These are phyloP conservation scores for Albifimbria verrucaria DNA, from an alignment of 2,329 filamentous ascomycete species.

Conservation along the genomic window DNA sequence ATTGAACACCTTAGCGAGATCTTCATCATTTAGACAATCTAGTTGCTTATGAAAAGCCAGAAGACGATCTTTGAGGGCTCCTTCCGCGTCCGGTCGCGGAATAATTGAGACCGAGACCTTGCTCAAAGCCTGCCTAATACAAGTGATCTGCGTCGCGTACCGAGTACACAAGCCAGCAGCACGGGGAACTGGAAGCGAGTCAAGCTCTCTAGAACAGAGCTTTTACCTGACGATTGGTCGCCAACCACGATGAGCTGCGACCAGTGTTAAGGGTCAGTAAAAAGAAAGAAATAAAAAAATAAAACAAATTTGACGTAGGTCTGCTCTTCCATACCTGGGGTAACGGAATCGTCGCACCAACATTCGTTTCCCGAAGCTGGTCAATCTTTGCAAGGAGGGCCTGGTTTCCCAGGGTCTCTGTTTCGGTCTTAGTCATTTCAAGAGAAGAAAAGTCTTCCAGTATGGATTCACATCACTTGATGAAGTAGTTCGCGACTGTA, in stretches of 20 bases:
- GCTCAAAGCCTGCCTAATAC: neutral
- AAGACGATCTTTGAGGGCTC: too few species aligned
- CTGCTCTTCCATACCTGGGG: neutral
- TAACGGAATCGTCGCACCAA: neutral
- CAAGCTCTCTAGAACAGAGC: neutral
- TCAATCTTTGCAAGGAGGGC: neutral
- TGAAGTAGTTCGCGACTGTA: too few species aligned
- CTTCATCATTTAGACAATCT: neutral
- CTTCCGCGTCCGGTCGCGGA: neutral
- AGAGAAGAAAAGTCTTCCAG: too few species aligned
- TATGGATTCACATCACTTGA: too few species aligned
- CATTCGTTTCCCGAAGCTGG: neutral
- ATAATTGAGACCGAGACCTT: neutral
- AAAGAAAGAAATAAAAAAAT: neutral
- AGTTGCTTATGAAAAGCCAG: neutral
- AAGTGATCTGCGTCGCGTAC: neutral
- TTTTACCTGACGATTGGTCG: neutral
- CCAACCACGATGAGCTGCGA: constrained; percentile 1
- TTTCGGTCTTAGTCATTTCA: too few species aligned
- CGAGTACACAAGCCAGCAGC: constrained; percentile 1
- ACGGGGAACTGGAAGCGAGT: neutral
- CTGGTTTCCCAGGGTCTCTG: neutral
- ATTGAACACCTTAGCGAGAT: neutral
- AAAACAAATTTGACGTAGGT: neutral
- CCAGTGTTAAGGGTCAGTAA: too few species aligned